Evolutionary conservation across 371 early-diverging fungal species (phyloP).

Genomic region (Mucor sp.): DNA sequence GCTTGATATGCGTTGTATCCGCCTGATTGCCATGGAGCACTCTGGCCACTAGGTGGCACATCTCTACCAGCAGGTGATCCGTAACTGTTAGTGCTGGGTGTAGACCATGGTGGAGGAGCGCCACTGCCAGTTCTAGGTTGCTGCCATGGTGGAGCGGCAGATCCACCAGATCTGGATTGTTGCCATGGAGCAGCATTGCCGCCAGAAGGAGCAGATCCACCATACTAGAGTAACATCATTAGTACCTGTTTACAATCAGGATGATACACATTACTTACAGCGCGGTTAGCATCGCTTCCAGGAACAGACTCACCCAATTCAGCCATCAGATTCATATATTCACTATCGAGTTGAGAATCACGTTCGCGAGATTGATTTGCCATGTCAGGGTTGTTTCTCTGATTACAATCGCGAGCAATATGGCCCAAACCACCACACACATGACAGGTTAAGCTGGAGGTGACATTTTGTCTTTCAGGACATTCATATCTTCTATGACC

Average conservation of each 20-base stretch:
- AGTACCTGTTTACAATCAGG: not conserved
- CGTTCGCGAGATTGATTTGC: conserved; percentile 69
- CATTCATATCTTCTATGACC: conserved; percentile 95
- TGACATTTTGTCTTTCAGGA: conserved; percentile 87
- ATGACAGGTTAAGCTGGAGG: conserved; percentile 83
- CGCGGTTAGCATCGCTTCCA: conserved; percentile 24
- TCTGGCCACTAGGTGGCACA: conserved; percentile 2
- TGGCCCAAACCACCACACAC: conserved; percentile 94
- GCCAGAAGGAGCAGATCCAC: not conserved
- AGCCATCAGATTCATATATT: conserved; percentile 90
- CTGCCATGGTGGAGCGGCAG: conserved; percentile 44
- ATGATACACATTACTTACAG: conserved; percentile 8
- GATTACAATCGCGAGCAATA: conserved; percentile 84
- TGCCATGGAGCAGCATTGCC: conserved; percentile 57
- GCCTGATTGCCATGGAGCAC: conserved; percentile 40
- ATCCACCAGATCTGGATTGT: conserved; percentile 25
- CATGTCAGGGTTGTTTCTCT: conserved; percentile 78
- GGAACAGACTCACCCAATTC: conserved; percentile 77
- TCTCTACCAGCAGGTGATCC: conserved; percentile 11
- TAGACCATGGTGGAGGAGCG: conserved; percentile 28
- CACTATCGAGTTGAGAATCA: conserved; percentile 85
- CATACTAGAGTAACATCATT: conserved; percentile 12
- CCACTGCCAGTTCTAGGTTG: conserved; percentile 20
- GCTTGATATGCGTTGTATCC: conserved; percentile 20
- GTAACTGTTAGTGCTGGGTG: conserved; percentile 14